Base-by-base conservation (phyloP, 192 early-diverging fungal genomes). In the Oehlia diaphana region DNA sequence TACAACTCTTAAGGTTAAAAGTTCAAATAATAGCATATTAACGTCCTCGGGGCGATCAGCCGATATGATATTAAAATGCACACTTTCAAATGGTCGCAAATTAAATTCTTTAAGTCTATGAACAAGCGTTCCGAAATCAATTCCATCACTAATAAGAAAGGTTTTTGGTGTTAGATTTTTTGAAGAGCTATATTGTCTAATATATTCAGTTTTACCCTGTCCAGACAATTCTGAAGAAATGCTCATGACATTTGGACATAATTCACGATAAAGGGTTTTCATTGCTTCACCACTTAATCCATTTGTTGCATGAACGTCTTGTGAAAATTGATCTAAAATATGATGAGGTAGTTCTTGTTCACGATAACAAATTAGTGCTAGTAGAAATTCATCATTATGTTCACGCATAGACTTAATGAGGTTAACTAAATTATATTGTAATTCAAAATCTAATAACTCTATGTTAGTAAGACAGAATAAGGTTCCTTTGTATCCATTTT, bases 21-120 rank as follows among this genome's bases (percentile, higher is more conserved):
- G 37, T 76, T 80, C 73, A 80, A 80, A 80, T 13, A 80, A 39
- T 19, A 80, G 33, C 58, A 76, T 76, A 58, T 80, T 80, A 28
- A 80, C 64, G 4, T 80, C 73, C 10, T n/a, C 62, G 16, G 62
- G 63, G 76, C 63, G 16, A 61, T 74, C 58, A 49, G 74, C 73
- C 5, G 64, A 73, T 33, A 73, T 35, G 23, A 80, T 80, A 50
- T 72, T 74, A 26, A 80, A 12, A 65, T 80, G 79, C 33, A 80
- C 66, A 68, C 79, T 74, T 65, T 80, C 73, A 16, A 66, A 5
- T 58, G 16, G 26, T 23, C 21, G 63, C 14, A 79, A 9, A 16
- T 74, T 71, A 63, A 33, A 63, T 31, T 80, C 65, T 64, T 80
- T 65, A 8, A 80, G 53, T 70, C 31, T 74, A 12, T 72, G 61